phyloP scores from a whole-genome alignment of 192 early-diverging fungal genomes.

The Mortierella alpina region DNA sequence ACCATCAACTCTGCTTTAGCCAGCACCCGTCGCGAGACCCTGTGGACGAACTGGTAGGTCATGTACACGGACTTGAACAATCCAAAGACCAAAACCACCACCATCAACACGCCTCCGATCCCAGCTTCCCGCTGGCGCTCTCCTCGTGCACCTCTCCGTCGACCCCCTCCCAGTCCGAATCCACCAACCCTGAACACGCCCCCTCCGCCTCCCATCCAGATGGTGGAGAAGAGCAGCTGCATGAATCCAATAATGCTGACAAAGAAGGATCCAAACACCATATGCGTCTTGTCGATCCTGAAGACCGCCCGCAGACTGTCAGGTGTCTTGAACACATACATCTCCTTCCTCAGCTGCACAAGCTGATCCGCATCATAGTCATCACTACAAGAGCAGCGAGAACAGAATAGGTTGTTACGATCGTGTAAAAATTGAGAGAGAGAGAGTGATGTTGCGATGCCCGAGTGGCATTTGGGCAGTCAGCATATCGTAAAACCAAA shows the following conservation, averaged over 20 bases:
- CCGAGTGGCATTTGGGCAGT: neutral
- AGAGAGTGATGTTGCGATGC: slow-evolving; percentile 5
- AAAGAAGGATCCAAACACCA: slow-evolving; percentile 55
- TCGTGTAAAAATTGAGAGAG: slow-evolving; percentile 4
- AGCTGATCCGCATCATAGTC: slow-evolving; percentile 29
- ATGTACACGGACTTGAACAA: slow-evolving; percentile 46
- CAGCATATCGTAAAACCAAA: slow-evolving; percentile 14
- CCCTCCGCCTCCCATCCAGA: slow-evolving; percentile 56
- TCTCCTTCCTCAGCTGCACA: neutral
- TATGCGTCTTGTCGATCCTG: slow-evolving; percentile 52
- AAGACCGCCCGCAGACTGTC: slow-evolving; percentile 53
- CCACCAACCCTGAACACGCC: slow-evolving; percentile 41
- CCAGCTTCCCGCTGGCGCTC: slow-evolving; percentile 42
- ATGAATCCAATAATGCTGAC: slow-evolving; percentile 58
- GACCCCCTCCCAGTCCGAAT: slow-evolving; percentile 36
- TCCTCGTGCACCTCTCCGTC: slow-evolving; percentile 37
- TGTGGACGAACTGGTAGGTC: slow-evolving; percentile 50
- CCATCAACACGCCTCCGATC: slow-evolving; percentile 40
- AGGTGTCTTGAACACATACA: slow-evolving; percentile 39
- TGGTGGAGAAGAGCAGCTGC: slow-evolving; percentile 48
- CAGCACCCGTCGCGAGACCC: slow-evolving; percentile 23
- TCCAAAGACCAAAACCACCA: slow-evolving; percentile 48
- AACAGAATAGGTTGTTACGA: neutral
- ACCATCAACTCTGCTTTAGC: slow-evolving; percentile 49
- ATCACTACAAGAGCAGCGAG: slow-evolving; percentile 9